Base-by-base conservation (phyloP, 257 asterid species). In the Primulina huaijiensis region DNA sequence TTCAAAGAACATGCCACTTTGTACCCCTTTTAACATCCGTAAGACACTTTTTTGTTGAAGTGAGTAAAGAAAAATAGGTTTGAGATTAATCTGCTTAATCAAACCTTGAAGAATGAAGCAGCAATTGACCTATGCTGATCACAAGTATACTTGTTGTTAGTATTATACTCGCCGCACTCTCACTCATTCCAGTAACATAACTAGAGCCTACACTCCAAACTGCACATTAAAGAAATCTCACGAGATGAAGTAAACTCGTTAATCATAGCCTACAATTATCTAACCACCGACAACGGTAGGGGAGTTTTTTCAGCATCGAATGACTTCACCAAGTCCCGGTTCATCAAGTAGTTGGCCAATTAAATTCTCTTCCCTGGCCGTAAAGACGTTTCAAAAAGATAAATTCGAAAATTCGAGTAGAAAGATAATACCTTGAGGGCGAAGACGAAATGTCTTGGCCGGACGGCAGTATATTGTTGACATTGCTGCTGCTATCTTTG, bases 371-470 rank as follows among this genome's bases (percentile, higher is more conserved):
- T 40, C 72, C 65, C 72, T 20, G 29, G 61, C n/a, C 7, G 52
- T 65, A 75, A 55, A 53, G 34, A 81, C 65, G 21, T 6, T 55
- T 62, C 3, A 62, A 20, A 2, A 16, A 38, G 35, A 62, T 19
- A 63, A 67, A 19, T 2, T 27, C n/a, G 43, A 23, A 55, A 29
- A 4, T 33, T 12, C 11, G 10, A 19, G 3, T 16, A 29, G 19
- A 67, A 58, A 74, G 25, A 68, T 23, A 82, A 21, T 69, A 91
- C 97, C 97, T 88, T 37, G 96, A 86, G 75, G 89, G 86, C 72
- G 82, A 81, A 59, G 88, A 82, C 87, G 81, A 55, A 68, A 82
- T 83, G 33, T 86, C 96, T 19, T 81, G 87, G 77, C 66, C 69
- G 70, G 88, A 67, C 70, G 89, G 77, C 53, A 79, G 74, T 64